Evolutionary conservation across 108 stramenopile genomes (phyloP).

Genomic region (Skeletonema menzelii): DNA sequence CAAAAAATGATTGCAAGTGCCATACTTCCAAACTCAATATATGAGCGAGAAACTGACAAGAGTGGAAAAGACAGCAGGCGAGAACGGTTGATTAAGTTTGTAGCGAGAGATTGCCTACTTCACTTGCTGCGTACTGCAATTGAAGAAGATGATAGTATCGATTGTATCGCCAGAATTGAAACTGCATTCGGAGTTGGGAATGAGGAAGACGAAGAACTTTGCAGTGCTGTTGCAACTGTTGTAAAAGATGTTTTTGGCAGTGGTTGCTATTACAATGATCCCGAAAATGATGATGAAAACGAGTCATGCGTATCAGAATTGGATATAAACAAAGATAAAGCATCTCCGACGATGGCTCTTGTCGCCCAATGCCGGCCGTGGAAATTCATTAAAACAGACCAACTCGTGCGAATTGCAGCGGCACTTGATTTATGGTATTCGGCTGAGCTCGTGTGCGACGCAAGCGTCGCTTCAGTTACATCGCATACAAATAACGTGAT

Average conservation of each 20-base stretch:
- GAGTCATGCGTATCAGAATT: background rate
- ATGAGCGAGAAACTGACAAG: background rate
- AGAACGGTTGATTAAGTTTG: slow-evolving; percentile 12
- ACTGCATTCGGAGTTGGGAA: slow-evolving; percentile 33
- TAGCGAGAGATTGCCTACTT: slow-evolving; percentile 20
- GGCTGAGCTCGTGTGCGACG: slow-evolving; percentile 62
- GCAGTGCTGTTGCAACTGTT: slow-evolving; percentile 51
- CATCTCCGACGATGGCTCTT: slow-evolving; percentile 53
- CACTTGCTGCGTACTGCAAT: slow-evolving; percentile 22
- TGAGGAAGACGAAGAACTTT: slow-evolving; percentile 28
- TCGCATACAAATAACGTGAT: background rate
- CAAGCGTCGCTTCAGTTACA: slow-evolving; percentile 32
- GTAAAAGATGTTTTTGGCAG: slow-evolving; percentile 50
- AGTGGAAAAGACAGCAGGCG: background rate
- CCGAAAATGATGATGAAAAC: slow-evolving; percentile 7
- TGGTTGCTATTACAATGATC: slow-evolving; percentile 16
- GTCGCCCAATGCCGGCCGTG: slow-evolving; percentile 61
- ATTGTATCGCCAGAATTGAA: slow-evolving; percentile 32
- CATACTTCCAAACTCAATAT: slow-evolving; percentile 18
- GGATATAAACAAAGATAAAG: slow-evolving; percentile 39
- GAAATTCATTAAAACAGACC: slow-evolving; percentile 36
- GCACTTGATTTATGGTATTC: slow-evolving; percentile 62
- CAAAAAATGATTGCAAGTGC: slow-evolving; percentile 48
- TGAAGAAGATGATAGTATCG: slow-evolving; percentile 4
- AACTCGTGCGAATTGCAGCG: slow-evolving; percentile 48